These are phyloP conservation scores for Mycena metata DNA, from an alignment of 768 basidiomycete species.

Conservation along the genomic window DNA sequence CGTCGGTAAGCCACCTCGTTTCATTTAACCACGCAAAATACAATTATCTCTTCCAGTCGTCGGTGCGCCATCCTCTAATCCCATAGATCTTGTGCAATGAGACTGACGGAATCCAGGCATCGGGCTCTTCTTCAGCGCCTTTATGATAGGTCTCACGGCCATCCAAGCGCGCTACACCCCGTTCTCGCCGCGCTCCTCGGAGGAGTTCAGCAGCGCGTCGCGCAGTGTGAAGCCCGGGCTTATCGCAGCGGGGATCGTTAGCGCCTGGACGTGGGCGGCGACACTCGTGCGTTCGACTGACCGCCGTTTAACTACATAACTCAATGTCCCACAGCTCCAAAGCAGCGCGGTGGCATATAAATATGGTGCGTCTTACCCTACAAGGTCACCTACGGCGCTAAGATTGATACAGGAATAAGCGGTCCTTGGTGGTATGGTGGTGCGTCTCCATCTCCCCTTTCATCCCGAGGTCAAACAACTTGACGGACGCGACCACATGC, in stretches of 20 bases:
- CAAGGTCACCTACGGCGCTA: background rate
- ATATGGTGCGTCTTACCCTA: constrained; percentile 61
- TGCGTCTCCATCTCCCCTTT: constrained; percentile 24
- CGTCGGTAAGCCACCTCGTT: constrained; percentile 47
- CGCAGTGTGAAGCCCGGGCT: constrained; percentile 91
- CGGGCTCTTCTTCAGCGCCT: constrained; percentile 87
- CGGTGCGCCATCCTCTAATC: constrained; percentile 50
- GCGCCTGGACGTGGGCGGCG: constrained; percentile 93
- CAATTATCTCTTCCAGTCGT: constrained; percentile 54
- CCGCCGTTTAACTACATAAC: background rate
- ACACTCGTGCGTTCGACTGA: constrained; percentile 63
- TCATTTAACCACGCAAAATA: background rate
- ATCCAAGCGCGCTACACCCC: constrained; percentile 88
- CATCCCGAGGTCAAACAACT: background rate
- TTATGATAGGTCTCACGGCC: constrained; percentile 84
- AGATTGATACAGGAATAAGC: constrained; percentile 63
- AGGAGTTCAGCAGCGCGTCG: constrained; percentile 88
- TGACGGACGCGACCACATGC: background rate
- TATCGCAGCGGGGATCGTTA: constrained; percentile 93
- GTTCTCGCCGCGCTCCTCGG: constrained; percentile 82
- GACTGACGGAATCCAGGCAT: constrained; percentile 66
- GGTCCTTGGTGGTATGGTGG: constrained; percentile 93
- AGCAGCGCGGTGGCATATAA: constrained; percentile 89
- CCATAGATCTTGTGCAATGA: background rate
- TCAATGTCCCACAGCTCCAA: constrained; percentile 64